Evolutionary conservation across 352 stramenopile species (phyloP).

Genomic region (Globisporangium radiosum): DNA sequence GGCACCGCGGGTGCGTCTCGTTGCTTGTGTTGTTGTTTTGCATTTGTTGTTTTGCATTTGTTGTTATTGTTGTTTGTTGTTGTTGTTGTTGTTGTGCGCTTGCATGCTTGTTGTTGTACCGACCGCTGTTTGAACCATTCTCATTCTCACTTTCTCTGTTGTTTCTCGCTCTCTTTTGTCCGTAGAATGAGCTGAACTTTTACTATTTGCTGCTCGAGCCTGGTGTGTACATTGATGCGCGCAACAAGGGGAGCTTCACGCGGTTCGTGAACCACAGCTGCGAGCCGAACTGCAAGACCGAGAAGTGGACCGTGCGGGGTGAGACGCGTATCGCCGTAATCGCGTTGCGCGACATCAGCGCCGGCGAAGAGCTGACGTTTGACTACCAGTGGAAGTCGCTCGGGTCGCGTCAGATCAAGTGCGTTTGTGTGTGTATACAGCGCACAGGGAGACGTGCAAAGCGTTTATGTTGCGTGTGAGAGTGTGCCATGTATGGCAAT

Average conservation of each 20-base stretch:
- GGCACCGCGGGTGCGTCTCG: conserved; percentile 35
- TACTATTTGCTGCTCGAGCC: conserved; percentile 81
- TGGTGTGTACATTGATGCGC: conserved; percentile 86
- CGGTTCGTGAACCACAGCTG: conserved; percentile 97
- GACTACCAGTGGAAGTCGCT: conserved; percentile 95
- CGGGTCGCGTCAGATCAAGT: conserved; percentile 71
- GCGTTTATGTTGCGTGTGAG: too few species aligned
- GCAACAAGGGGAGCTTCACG: conserved; percentile 90
- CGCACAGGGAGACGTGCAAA: too few species aligned
- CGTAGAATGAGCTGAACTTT: conserved; percentile 78
- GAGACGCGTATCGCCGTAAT: conserved; percentile 93
- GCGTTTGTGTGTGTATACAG: neutral
- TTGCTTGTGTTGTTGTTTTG: neutral
- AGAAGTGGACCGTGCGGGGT: conserved; percentile 92
- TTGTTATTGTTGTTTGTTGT: too few species aligned
- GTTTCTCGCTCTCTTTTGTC: neutral
- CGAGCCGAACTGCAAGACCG: conserved; percentile 92
- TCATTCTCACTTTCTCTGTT: neutral
- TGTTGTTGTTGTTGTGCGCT: too few species aligned
- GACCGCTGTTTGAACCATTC: too few species aligned
- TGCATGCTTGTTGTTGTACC: too few species aligned
- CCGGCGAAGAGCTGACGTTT: conserved; percentile 91
- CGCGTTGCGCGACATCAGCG: conserved; percentile 83
- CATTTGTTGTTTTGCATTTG: too few species aligned
- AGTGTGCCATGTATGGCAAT: too few species aligned